phyloP scores from a whole-genome alignment of 1,139 yeast species.

The Candida albicans region DNA sequence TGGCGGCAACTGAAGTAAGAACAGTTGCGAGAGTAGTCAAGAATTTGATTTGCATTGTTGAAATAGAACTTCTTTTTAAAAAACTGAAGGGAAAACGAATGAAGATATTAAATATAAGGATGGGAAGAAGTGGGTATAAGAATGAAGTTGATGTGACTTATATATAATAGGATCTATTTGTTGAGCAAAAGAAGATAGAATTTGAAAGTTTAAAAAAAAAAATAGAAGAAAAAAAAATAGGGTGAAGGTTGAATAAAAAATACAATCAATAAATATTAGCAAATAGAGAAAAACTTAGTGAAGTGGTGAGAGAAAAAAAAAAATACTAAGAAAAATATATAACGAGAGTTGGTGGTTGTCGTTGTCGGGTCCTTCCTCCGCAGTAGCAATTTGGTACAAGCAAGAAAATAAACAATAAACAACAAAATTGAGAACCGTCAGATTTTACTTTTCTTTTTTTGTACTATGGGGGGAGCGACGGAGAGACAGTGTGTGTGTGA shows the following conservation, averaged over 20 bases:
- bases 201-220: neutral
- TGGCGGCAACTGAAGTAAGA: conserved; percentile 38
- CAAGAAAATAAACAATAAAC: too few relatives aligned
- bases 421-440: too few relatives aligned
- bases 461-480: too few relatives aligned
- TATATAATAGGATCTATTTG: neutral
- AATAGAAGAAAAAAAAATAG: neutral
- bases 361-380: too few relatives aligned
- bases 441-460: too few relatives aligned
- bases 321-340: too few relatives aligned
- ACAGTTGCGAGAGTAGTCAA: conserved; percentile 40
- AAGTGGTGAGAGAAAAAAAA: too few relatives aligned
- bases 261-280: neutral
- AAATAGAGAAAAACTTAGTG: too few relatives aligned
- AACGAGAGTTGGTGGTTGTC: too few relatives aligned
- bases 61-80: neutral
- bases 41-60: conserved; percentile 39
- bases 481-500: too few relatives aligned
- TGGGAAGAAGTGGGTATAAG: neutral
- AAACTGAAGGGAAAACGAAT: neutral
- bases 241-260: neutral
- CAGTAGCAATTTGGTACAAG: too few relatives aligned
- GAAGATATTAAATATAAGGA: neutral
- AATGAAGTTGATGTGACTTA: neutral
- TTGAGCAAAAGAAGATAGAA: neutral